Base-by-base conservation (phyloP, 805 yeast species). In the Saccharomyces paradoxus region DNA sequence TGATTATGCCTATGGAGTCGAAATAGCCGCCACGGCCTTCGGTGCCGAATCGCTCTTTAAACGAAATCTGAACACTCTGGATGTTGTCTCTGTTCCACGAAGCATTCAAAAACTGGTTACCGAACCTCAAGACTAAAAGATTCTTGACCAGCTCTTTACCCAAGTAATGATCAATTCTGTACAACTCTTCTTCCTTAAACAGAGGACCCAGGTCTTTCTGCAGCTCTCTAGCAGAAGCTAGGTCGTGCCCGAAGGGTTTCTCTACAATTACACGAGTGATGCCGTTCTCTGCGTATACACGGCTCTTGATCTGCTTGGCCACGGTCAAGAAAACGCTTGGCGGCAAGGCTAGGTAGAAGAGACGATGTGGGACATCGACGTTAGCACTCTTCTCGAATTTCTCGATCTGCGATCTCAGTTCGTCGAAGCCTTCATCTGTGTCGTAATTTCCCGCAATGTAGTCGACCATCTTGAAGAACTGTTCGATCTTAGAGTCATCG, bases 1-100 rank as follows among this genome's bases (percentile, higher is more conserved):
- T 83, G 62, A 94, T 87, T 68, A 94, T 94, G 56, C 99, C 99
- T 66, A 91, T 89, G 54, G 79, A 77, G 73, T 94, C 98, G 67
- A 94, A 94, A 76, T 94, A 94, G 41, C 99, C 99, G 63, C 99
- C 99, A 70, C 99, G 83, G 55, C 99, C 99, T 74, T 94, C 97
- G 46, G 99, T 94, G 54, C 99, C 99, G 64, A 94, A 94, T n/a
- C 94, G 89, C 76, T 94, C 99, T 76, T 94, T 94, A 79, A 94
- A 92, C 13, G 92, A 81, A 62, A 94, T 83, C 77, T 92, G 97
- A 58, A 94, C 84, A 44, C 85, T 81, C 58, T 82, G 78, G 66
- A 94, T 83, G 71, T 81, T 86, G 59, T 87, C 80, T 69, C 78
- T 84, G 75, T 87, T 86, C 97, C 97, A 94, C 54, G 87, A 81